phyloP scores from a whole-genome alignment of 176 grass and related monocot species.

The Aegilops tauschii region DNA sequence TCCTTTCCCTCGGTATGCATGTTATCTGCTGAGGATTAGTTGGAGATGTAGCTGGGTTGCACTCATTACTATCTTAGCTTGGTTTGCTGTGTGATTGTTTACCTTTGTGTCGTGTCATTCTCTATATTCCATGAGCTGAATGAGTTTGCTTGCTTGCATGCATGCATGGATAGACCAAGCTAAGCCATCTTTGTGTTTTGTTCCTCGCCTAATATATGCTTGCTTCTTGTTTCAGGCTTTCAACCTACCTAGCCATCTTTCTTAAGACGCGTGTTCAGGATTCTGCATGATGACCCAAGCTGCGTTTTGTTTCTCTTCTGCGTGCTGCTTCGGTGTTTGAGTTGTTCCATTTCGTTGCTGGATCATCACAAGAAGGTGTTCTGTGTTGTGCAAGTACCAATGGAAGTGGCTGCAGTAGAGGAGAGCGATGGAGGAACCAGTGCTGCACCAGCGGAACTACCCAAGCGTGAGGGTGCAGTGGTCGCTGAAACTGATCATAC shows the following conservation, averaged over 20 bases:
- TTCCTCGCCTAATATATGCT: not conserved
- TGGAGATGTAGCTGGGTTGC: not conserved
- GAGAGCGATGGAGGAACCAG: conserved; percentile 25
- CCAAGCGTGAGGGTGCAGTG: conserved; percentile 10
- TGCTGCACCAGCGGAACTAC: conserved; percentile 4
- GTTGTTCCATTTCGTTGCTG: not conserved
- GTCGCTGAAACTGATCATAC: conserved; percentile 19
- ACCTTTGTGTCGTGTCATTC: not conserved
- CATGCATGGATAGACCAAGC: not conserved
- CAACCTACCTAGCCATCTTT: not conserved
- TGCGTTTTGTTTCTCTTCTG: not conserved
- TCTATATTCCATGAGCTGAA: conserved; percentile 41
- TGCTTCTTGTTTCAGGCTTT: not conserved
- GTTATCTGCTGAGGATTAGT: not conserved
- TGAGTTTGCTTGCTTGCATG: not conserved
- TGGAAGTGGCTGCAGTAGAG: conserved; percentile 30
- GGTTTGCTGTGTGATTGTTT: not conserved
- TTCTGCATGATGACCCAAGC: not conserved
- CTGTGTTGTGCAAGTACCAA: conserved; percentile 10
- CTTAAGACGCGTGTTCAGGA: not conserved
- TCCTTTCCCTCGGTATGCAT: not conserved
- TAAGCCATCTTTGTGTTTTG: not conserved
- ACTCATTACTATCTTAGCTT: not conserved
- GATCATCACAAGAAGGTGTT: conserved; percentile 7
- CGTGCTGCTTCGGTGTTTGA: not conserved